Percentiles rank a stretch among this genome's conserved stretches.
These are phyloP conservation scores for Salmacisia buchloeana DNA, from an alignment of 1,284 basidiomycete genomes.

Conservation along the genomic window DNA sequence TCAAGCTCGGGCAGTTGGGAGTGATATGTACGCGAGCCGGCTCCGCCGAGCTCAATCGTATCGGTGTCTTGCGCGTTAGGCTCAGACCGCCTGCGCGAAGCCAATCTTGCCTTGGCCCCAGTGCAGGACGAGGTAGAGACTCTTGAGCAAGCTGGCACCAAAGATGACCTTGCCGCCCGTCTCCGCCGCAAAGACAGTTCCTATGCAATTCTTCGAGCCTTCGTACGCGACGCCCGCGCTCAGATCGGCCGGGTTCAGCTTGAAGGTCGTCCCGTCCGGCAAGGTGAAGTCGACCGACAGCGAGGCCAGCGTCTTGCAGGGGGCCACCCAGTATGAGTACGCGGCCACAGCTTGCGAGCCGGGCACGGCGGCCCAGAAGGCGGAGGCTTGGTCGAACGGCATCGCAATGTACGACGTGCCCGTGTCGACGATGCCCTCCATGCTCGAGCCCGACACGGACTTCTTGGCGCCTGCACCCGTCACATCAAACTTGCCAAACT, in stretches of 20 bases:
- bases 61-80: too few relatives aligned
- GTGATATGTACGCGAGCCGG: too few relatives aligned
- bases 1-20: too few relatives aligned
- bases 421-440: constrained; percentile 14
- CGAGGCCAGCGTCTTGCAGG: constrained; percentile 7
- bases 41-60: too few relatives aligned
- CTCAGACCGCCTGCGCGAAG: not conserved
- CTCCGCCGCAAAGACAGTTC: constrained; percentile 5
- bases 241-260: constrained; percentile 7
- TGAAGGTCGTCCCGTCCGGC: constrained; percentile 10
- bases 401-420: constrained; percentile 15
- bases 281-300: constrained; percentile 9
- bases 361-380: constrained; percentile 12
- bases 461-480: not conserved
- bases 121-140: constrained; percentile 10
- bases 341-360: constrained; percentile 4
- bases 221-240: constrained; percentile 6
- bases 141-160: constrained; percentile 11
- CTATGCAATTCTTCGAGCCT: constrained; percentile 10
- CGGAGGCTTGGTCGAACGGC: constrained; percentile 4
- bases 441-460: not conserved
- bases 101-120: constrained; percentile 8
- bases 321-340: constrained; percentile 10
- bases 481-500: constrained; percentile 3
- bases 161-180: constrained; percentile 12